These are phyloP conservation scores for Pichia ethanolica DNA, from an alignment of 805 yeast species.

Conservation along the genomic window DNA sequence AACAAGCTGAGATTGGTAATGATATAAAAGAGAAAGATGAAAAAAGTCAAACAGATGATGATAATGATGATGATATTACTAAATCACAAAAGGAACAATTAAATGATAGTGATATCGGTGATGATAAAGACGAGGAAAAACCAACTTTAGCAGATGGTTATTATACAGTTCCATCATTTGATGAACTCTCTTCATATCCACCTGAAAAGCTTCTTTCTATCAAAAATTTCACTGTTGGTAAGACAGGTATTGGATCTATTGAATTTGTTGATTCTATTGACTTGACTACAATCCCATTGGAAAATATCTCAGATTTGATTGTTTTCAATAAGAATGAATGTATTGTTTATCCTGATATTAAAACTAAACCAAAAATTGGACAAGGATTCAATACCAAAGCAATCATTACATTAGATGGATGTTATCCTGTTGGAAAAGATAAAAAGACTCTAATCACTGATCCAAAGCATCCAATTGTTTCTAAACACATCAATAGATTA, in stretches of 20 bases:
- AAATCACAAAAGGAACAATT: background rate
- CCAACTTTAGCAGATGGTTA: conserved; percentile 51
- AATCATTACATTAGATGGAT: conserved; percentile 63
- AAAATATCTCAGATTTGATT: conserved; percentile 60
- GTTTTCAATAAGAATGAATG: conserved; percentile 53
- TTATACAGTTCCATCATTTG: conserved; percentile 76
- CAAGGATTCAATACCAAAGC: conserved; percentile 80
- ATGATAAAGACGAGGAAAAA: background rate
- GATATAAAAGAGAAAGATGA: background rate
- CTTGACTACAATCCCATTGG: conserved; percentile 57
- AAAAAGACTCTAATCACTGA: conserved; percentile 70
- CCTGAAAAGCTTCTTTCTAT: conserved; percentile 60
- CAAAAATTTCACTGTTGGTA: conserved; percentile 64
- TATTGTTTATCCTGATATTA: conserved; percentile 65
- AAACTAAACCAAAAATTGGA: conserved; percentile 54
- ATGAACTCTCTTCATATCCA: conserved; percentile 51
- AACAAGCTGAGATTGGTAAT: background rate
- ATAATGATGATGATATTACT: background rate
- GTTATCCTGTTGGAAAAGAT: conserved; percentile 72
- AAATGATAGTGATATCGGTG: background rate
- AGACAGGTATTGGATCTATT: conserved; percentile 67
- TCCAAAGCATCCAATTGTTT: conserved; percentile 63
- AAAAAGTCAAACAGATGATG: too few species aligned
- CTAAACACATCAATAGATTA: conserved; percentile 60
- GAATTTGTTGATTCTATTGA: conserved; percentile 80